A percentile compares a stretch with the other conserved stretches of the same genome.
These are phyloP conservation scores for Cladobotryum protrusum DNA, from an alignment of 2,329 filamentous ascomycete species.

Conservation along the genomic window DNA sequence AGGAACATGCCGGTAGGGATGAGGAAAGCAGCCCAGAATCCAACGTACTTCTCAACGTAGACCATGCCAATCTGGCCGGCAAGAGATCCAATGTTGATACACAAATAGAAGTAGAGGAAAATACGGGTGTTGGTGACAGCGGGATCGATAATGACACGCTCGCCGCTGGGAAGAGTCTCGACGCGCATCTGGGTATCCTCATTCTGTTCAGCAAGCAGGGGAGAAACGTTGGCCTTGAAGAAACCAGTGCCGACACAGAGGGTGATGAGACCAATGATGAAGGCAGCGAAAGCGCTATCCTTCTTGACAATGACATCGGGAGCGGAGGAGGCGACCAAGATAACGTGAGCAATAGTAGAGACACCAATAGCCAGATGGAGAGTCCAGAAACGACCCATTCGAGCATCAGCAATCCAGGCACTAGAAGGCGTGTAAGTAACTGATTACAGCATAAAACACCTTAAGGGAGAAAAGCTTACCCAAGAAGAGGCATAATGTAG, in stretches of 20 bases:
- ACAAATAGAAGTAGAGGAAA: conserved; percentile 55
- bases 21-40: conserved; percentile 67
- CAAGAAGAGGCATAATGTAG: conserved; percentile 53
- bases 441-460: not conserved
- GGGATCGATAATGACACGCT: conserved; percentile 66
- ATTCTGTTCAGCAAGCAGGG: conserved; percentile 66
- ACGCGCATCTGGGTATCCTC: conserved; percentile 52
- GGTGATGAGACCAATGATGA: conserved; percentile 57
- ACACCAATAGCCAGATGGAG: conserved; percentile 62
- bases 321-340: conserved; percentile 59
- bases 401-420: conserved; percentile 59
- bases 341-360: conserved; percentile 59
- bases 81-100: conserved; percentile 59
- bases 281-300: conserved; percentile 55
- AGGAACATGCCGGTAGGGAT: conserved; percentile 62
- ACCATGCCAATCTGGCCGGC: conserved; percentile 55
- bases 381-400: conserved; percentile 66
- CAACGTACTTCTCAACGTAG: conserved; percentile 69
- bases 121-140: conserved; percentile 62
- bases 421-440: conserved; percentile 19
- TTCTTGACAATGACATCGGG: conserved; percentile 54
- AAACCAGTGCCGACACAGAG: conserved; percentile 64
- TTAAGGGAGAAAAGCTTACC: conserved; percentile 29
- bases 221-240: conserved; percentile 76
- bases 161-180: conserved; percentile 45